Base-by-base conservation (phyloP, 352 stramenopile species). In the Peronospora destructor region DNA sequence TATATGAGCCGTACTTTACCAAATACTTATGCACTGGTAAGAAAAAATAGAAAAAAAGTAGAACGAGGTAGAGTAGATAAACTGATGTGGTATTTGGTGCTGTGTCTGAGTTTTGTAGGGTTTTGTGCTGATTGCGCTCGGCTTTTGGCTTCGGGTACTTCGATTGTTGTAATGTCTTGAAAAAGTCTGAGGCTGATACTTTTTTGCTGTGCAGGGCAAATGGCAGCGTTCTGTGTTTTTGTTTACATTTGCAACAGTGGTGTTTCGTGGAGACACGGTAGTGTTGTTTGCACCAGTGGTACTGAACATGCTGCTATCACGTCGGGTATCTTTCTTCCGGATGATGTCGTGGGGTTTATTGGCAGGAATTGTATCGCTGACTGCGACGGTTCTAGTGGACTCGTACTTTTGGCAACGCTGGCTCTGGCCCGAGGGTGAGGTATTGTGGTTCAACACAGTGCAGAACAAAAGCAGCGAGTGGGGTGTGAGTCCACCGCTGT, bases 371-470 rank as follows among this genome's bases (percentile, higher is more conserved):
- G 10, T 70, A 5, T 83, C 87, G 26, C 59, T 98, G 3, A 28
- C 68, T 0, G 12, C 95, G 17, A 98, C 88, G 0, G 60, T 97
- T 23, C 50, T 80, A 10, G 61, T 98, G 2, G 96, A 99, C 62
- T 98, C 90, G 38, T 80, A 92, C 56, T 92, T 98, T 53, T 98
- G 95, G 92, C 76, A 83, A 56, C 78, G 84, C 7, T 95, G 75
- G 85, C 61, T 98, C 16, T 99, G 96, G 95, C 95, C 97, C n/a
- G 97, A 99, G 58, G 94, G 95, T 23, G 84, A 95, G 49, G 97
- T 99, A 7, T 80, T 99, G 23, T 98, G 92, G 67, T 98, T 98
- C 61, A 93, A 93, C 38, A 96, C 95, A 1, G 76, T 99, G 35
- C 70, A 98, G 42, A 98, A 99, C 68, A 97, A 96, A 53, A 98